Conservation (phyloP, 495 filamentous ascomycete species). For the Hypoxylon crocopeplum region DNA sequence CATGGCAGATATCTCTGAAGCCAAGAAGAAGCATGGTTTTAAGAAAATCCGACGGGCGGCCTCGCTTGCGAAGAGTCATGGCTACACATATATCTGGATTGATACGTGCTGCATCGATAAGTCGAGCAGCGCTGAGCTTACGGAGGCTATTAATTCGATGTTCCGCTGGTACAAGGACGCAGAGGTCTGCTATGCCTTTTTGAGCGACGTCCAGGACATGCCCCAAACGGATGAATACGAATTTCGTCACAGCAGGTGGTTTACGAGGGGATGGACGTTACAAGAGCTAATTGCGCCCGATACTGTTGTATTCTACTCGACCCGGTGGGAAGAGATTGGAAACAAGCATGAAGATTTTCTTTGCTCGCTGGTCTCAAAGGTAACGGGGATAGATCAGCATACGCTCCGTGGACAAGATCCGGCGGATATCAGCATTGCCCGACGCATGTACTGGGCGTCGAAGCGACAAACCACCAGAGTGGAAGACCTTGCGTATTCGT, state of each 20-base stretch:
- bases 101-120: conserved; percentile 57
- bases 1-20: conserved; percentile 9
- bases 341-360: conserved; percentile 6
- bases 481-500: conserved; percentile 36
- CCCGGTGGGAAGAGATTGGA: conserved; percentile 17
- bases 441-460: conserved; percentile 35
- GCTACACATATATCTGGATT: conserved; percentile 38
- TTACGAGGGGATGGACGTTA: conserved; percentile 48
- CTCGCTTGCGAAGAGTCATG: conserved; percentile 11
- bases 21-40: conserved; percentile 10
- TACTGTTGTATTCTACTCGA: conserved; percentile 36
- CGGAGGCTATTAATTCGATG: too few relatives aligned
- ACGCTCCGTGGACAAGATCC: conserved; percentile 1
- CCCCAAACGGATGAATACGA: not conserved
- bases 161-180: conserved; percentile 48
- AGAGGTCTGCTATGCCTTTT: conserved; percentile 48
- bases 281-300: conserved; percentile 48
- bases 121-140: conserved; percentile 52
- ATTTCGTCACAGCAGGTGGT: conserved; percentile 40
- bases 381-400: conserved; percentile 15
- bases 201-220: conserved; percentile 42
- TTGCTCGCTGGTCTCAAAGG: not conserved
- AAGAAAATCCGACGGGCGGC: not conserved
- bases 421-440: conserved; percentile 14
- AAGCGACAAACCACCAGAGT: conserved; percentile 27